phyloP scores from a whole-genome alignment of 2,329 filamentous ascomycete genomes.

The Dactylellina parvicollis region DNA sequence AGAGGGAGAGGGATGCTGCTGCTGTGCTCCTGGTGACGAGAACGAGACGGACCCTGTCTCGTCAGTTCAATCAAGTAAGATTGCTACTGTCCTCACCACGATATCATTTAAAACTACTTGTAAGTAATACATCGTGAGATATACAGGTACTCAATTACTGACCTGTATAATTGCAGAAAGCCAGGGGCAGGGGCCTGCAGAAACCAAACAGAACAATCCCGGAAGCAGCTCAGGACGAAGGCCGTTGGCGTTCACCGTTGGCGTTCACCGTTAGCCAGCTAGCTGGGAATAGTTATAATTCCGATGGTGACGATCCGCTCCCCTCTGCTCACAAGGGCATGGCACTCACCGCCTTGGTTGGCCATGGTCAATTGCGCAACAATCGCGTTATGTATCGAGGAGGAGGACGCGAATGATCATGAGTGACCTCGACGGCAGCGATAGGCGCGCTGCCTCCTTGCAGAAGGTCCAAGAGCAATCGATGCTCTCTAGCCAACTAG shows the following conservation, averaged over 20 bases:
- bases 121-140: neutral
- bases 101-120: neutral
- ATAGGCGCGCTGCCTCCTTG: too few species aligned
- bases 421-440: too few species aligned
- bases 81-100: neutral
- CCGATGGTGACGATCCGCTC: too few species aligned
- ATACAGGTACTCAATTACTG: neutral
- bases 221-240: slow-evolving; percentile 12
- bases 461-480: too few species aligned
- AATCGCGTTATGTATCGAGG: slow-evolving; percentile 40
- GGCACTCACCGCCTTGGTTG: neutral
- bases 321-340: too few species aligned
- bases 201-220: slow-evolving; percentile 22
- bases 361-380: slow-evolving; percentile 37
- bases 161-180: slow-evolving; percentile 29
- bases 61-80: neutral
- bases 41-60: neutral
- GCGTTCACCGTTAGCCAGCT: neutral
- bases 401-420: too few species aligned
- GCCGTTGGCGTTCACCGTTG: neutral
- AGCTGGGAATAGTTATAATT: neutral
- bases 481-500: too few species aligned
- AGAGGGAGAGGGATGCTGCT: neutral
- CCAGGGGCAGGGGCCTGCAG: slow-evolving; percentile 33
- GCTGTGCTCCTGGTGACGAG: neutral